phyloP scores from a whole-genome alignment of 192 early-diverging fungal genomes.

The Radiomyces spectabilis region DNA sequence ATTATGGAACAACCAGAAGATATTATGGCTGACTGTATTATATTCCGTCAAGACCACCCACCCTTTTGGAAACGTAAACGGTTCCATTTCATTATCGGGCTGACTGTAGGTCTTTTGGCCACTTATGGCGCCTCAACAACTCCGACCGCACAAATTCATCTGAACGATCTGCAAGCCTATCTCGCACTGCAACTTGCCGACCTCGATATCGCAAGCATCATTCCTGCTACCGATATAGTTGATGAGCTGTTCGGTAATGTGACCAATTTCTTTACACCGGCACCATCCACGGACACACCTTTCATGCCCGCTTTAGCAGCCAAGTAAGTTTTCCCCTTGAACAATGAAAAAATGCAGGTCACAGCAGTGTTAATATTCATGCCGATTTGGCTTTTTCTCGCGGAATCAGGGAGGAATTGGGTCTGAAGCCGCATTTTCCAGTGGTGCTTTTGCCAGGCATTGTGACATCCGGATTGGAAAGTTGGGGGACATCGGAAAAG shows the following conservation, averaged over 20 bases:
- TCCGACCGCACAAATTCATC: constrained; percentile 24
- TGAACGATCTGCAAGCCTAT: constrained; percentile 20
- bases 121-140: constrained; percentile 16
- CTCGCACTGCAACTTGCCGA: constrained; percentile 39
- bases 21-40: constrained; percentile 14
- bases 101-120: constrained; percentile 14
- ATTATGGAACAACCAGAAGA: constrained; percentile 18
- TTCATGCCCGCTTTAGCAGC: constrained; percentile 31
- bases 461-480: constrained; percentile 81
- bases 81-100: constrained; percentile 18
- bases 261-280: constrained; percentile 38
- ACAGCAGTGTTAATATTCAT: no score
- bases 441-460: constrained; percentile 86
- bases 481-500: constrained; percentile 76
- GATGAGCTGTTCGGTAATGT: constrained; percentile 62
- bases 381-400: no score
- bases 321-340: no score
- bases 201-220: constrained; percentile 53
- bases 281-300: constrained; percentile 30
- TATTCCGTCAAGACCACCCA: not conserved
- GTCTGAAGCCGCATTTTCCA: constrained; percentile 34
- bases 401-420: constrained; percentile 36
- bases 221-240: constrained; percentile 52
- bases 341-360: no score
- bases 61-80: constrained; percentile 22